Conservation (phyloP, 2,329 filamentous ascomycete species). For the Neopestalotiopsis sp. region DNA sequence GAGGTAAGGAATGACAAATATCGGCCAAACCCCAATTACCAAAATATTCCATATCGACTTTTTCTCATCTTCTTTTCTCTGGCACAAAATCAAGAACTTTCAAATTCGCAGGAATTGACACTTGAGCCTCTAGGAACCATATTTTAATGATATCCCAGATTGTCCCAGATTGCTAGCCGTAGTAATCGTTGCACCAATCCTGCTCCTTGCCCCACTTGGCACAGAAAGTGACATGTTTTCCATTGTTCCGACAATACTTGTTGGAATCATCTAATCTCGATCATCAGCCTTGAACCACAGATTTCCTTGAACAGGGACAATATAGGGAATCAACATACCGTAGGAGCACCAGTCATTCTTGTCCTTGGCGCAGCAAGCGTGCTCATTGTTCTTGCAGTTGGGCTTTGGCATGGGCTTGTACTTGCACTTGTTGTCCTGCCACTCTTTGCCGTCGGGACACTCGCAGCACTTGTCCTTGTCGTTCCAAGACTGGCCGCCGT, state of each 20-base stretch:
- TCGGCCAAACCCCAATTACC: no score
- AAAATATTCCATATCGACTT: no score
- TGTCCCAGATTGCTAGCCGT: not conserved
- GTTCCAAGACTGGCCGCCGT: conserved; percentile 6
- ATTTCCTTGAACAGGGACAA: no score
- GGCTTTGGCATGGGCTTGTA: not conserved
- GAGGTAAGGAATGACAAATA: no score
- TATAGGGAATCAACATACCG: not conserved
- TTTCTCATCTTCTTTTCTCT: no score
- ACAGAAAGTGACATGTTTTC: conserved; percentile 6
- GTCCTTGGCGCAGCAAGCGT: conserved; percentile 10
- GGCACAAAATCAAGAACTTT: no score
- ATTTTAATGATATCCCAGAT: not conserved
- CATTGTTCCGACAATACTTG: conserved; percentile 3
- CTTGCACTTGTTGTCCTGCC: conserved; percentile 11
- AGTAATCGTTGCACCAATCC: not conserved
- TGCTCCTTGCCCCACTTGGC: not conserved
- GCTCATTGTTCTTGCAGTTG: not conserved
- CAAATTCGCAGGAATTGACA: no score
- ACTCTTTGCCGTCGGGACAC: conserved; percentile 13
- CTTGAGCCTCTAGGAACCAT: no score
- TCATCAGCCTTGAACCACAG: not conserved
- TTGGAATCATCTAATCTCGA: not conserved
- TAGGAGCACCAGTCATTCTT: not conserved
- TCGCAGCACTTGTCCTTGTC: not conserved